These are phyloP conservation scores for Cubamyces lactineus DNA, from an alignment of 768 basidiomycete species.

Conservation along the genomic window DNA sequence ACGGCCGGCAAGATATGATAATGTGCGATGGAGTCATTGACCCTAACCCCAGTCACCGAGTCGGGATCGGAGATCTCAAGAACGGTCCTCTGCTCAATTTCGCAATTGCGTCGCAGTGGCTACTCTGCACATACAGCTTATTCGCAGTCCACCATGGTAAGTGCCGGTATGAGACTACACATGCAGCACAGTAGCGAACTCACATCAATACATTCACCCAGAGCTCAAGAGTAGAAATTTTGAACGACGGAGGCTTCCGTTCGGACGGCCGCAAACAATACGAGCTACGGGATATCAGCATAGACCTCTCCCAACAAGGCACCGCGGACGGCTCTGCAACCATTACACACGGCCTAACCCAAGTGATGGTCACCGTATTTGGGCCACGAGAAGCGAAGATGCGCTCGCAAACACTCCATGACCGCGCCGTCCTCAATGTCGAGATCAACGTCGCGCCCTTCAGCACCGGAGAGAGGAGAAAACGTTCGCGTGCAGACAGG, in stretches of 20 bases:
- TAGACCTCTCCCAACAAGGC: slow-evolving; percentile 75
- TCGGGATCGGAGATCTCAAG: background rate
- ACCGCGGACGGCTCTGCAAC: slow-evolving; percentile 85
- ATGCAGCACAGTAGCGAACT: background rate
- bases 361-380: slow-evolving; percentile 85
- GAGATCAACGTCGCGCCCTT: slow-evolving; percentile 88
- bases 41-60: slow-evolving; percentile 8
- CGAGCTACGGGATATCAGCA: slow-evolving; percentile 81
- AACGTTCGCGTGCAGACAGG: slow-evolving; percentile 85
- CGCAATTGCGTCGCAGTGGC: background rate
- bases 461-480: slow-evolving; percentile 79
- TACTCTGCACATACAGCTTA: background rate
- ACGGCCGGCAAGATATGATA: background rate
- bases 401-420: slow-evolving; percentile 79
- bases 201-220: slow-evolving; percentile 21
- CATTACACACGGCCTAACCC: slow-evolving; percentile 88
- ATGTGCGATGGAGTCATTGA: slow-evolving; percentile 9
- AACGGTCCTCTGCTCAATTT: background rate
- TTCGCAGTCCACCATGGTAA: slow-evolving; percentile 13
- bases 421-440: slow-evolving; percentile 88
- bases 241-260: slow-evolving; percentile 85
- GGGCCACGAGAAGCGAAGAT: slow-evolving; percentile 90
- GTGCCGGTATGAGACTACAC: background rate
- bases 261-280: slow-evolving; percentile 93
- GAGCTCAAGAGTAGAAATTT: slow-evolving; percentile 67